These are phyloP conservation scores for Pestalotiopsis sp. DNA, from an alignment of 2,329 filamentous ascomycete species.

Conservation along the genomic window DNA sequence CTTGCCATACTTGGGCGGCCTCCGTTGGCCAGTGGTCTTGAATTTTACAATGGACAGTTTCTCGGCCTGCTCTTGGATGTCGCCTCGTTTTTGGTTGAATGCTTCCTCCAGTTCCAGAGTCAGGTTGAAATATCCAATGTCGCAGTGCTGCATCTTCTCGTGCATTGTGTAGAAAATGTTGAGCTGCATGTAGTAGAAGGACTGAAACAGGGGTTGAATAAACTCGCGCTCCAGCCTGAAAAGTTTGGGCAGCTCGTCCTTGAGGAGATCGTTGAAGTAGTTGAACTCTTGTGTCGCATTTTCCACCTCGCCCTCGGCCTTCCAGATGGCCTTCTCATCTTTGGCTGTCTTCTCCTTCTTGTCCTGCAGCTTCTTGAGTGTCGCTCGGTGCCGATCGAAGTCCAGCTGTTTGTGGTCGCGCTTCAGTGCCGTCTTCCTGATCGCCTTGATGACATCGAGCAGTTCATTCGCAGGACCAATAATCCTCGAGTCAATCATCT, in stretches of 20 bases:
- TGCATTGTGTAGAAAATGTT: slow-evolving; percentile 99
- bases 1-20: slow-evolving; percentile 59
- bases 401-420: slow-evolving; percentile 97
- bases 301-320: slow-evolving; percentile 89
- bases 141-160: slow-evolving; percentile 95
- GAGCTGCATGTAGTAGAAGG: slow-evolving; percentile 99
- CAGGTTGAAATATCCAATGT: slow-evolving; percentile 97
- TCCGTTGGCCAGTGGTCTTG: slow-evolving; percentile 78
- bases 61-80: slow-evolving; percentile 84
- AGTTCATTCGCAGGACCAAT: slow-evolving; percentile 93
- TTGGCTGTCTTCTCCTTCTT: slow-evolving; percentile 97
- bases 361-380: slow-evolving; percentile 91
- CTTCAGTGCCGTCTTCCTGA: slow-evolving; percentile 85
- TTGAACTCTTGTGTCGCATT: slow-evolving; percentile 93
- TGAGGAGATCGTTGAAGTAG: slow-evolving; percentile 96
- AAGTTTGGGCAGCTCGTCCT: slow-evolving; percentile 90
- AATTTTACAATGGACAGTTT: slow-evolving; percentile 83
- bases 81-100: slow-evolving; percentile 84
- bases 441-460: slow-evolving; percentile 90
- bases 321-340: slow-evolving; percentile 97
- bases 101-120: slow-evolving; percentile 88
- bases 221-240: slow-evolving; percentile 91
- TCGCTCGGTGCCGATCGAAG: slow-evolving; percentile 81
- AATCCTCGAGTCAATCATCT: slow-evolving; percentile 93
- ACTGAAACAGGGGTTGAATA: slow-evolving; percentile 95